Percentiles rank a stretch among this genome's conserved stretches.
Evolutionary conservation across 139 green algal species (phyloP).

Genomic region (Chlamydomonas sphaeroides): DNA sequence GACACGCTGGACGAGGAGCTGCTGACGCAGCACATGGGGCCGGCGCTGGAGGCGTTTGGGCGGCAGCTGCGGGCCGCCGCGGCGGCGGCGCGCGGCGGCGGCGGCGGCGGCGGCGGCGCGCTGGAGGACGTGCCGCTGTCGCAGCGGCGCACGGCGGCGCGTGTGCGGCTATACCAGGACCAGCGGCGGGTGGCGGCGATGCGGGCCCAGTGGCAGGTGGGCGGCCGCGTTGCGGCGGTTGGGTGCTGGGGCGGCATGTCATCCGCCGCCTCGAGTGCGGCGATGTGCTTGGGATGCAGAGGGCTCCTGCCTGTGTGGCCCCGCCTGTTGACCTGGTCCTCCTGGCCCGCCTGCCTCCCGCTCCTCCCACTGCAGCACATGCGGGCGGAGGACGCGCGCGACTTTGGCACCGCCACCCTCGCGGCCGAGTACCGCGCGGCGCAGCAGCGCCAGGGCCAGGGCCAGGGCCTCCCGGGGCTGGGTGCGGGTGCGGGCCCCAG

Average conservation of each 20-base stretch:
- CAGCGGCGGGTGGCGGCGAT: constrained; percentile 23
- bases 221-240: not conserved
- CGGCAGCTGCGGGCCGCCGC: not conserved
- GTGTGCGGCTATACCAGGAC: constrained; percentile 22
- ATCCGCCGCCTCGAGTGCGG: not conserved
- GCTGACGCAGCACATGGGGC: no score
- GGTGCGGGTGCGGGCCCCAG: not conserved
- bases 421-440: not conserved
- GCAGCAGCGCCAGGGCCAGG: not conserved
- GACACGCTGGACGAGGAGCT: no score
- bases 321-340: not conserved
- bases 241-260: not conserved
- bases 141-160: constrained; percentile 17
- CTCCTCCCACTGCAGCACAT: no score
- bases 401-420: constrained; percentile 2
- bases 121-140: constrained; percentile 18
- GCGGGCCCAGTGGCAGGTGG: constrained; percentile 19
- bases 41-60: no score
- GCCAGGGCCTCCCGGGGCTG: not conserved
- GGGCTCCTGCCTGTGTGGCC: no score
- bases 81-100: not conserved
- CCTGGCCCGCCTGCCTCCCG: not conserved
- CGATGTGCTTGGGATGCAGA: not conserved
- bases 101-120: not conserved
- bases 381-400: not conserved